Conservation (phyloP, 306 rosid genomes). For the Rosa lucieae region DNA sequence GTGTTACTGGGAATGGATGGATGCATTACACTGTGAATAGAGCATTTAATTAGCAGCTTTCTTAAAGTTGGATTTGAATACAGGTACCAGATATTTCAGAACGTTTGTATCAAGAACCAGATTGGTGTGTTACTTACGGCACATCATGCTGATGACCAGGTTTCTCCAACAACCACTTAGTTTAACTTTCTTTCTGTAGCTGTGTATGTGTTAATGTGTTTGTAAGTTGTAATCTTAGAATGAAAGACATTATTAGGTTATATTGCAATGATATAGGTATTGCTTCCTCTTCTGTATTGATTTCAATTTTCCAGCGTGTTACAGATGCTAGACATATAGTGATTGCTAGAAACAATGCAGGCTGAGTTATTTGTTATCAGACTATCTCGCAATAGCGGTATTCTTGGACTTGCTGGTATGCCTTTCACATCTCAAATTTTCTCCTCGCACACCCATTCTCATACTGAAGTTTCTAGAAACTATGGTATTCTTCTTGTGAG, state of each 20-base stretch:
- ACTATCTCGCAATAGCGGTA: conserved; percentile 85
- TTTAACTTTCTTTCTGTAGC: background rate
- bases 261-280: conserved; percentile 15
- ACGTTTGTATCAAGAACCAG: conserved; percentile 59
- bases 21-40: background rate
- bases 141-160: conserved; percentile 99
- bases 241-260: conserved; percentile 21
- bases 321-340: conserved; percentile 47
- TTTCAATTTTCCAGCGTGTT: conserved; percentile 33
- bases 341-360: conserved; percentile 75
- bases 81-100: conserved; percentile 76
- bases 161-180: conserved; percentile 23
- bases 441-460: conserved; percentile 43
- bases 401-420: conserved; percentile 98
- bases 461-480: conserved; percentile 35
- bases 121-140: conserved; percentile 77
- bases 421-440: conserved; percentile 82
- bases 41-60: background rate
- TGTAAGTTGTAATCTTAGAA: background rate
- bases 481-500: conserved; percentile 72
- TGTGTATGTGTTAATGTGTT: background rate
- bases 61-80: conserved; percentile 18
- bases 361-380: conserved; percentile 91
- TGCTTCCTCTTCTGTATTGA: conserved; percentile 26
- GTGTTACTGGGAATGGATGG: background rate